Percentiles rank a stretch among this genome's conserved stretches.
Evolutionary conservation across 495 filamentous ascomycete genomes (phyloP).

Genomic region (Neurospora tetraspora): DNA sequence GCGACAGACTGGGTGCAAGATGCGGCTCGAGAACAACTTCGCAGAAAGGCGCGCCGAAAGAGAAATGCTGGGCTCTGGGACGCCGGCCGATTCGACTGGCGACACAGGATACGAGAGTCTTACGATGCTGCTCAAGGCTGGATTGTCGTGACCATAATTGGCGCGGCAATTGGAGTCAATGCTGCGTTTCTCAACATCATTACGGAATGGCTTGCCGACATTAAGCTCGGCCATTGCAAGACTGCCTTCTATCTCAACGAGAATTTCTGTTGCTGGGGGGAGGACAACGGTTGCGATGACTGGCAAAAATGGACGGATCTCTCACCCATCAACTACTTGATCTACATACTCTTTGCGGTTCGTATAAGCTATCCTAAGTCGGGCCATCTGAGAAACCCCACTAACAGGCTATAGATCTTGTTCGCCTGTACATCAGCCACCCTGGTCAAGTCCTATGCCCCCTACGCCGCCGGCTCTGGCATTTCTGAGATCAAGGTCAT

Average conservation of each 20-base stretch:
- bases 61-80: constrained; percentile 69
- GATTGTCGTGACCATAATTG: constrained; percentile 94
- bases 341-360: constrained; percentile 88
- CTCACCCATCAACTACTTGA: constrained; percentile 68
- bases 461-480: constrained; percentile 92
- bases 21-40: constrained; percentile 79
- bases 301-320: constrained; percentile 86
- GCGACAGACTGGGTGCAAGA: constrained; percentile 87
- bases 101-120: constrained; percentile 69
- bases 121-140: constrained; percentile 97
- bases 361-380: no score
- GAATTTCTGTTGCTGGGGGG: constrained; percentile 97
- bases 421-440: constrained; percentile 77
- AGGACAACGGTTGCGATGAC: constrained; percentile 77
- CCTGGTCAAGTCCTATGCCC: constrained; percentile 87
- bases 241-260: constrained; percentile 97
- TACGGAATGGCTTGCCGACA: constrained; percentile 93
- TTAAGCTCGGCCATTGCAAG: constrained; percentile 88
- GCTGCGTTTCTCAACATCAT: constrained; percentile 91
- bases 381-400: background rate
- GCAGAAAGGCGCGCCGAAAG: constrained; percentile 64
- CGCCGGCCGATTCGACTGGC: constrained; percentile 65
- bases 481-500: constrained; percentile 99
- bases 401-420: constrained; percentile 43
- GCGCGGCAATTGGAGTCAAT: constrained; percentile 84